These are phyloP conservation scores for Lactuca saligna DNA, from an alignment of 129 eudicot species.

Conservation along the genomic window DNA sequence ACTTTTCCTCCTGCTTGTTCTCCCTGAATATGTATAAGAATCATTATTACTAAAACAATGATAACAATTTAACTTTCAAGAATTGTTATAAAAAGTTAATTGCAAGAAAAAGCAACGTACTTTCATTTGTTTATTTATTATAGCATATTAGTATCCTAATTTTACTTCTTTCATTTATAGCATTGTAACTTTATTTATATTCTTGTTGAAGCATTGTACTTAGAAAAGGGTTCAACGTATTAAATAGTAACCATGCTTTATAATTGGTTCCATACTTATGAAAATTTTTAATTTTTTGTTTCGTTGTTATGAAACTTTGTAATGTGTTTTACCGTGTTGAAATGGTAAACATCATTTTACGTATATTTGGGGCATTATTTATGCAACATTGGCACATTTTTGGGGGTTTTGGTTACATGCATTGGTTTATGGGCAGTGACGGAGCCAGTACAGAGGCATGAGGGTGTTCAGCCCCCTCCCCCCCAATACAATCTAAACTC, in stretches of 20 bases:
- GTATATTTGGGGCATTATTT: neutral
- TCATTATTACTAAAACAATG: too few species aligned
- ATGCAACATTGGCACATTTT: neutral
- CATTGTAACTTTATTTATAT: too few species aligned
- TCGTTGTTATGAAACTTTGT: neutral
- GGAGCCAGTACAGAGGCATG: too few species aligned
- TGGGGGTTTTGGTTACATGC: neutral
- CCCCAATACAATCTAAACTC: too few species aligned
- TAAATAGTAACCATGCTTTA: too few species aligned
- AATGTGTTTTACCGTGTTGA: neutral
- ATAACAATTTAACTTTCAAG: neutral
- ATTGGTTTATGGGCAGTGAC: neutral
- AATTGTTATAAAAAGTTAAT: neutral
- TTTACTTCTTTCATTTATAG: too few species aligned
- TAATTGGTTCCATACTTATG: too few species aligned
- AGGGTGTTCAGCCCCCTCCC: too few species aligned
- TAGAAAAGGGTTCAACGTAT: neutral
- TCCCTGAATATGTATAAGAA: constrained; percentile 30
- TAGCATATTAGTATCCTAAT: too few species aligned
- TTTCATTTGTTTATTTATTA: too few species aligned
- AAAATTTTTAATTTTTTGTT: neutral
- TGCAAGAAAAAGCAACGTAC: neutral
- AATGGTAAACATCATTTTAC: neutral
- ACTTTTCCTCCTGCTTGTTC: constrained; percentile 33
- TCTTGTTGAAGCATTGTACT: neutral